Evolutionary conservation across 768 basidiomycete species (phyloP).

Genomic region (Termitomyces sp.): DNA sequence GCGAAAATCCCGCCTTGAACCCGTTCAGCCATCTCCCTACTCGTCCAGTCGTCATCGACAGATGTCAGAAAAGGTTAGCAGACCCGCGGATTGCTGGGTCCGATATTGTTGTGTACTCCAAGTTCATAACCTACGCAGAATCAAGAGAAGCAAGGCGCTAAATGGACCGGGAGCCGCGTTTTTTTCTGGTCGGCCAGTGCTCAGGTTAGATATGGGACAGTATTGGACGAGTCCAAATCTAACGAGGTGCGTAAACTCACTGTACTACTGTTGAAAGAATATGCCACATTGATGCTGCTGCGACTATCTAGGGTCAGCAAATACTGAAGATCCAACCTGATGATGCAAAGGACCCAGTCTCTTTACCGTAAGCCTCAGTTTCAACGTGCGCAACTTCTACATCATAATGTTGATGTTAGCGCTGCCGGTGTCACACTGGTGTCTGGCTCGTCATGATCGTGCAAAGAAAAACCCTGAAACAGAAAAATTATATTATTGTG

Average conservation of each 20-base stretch:
- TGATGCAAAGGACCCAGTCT: slow-evolving; percentile 14
- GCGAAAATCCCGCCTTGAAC: not conserved
- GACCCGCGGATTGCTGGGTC: not conserved
- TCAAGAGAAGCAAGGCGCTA: slow-evolving; percentile 4
- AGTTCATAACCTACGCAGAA: not conserved
- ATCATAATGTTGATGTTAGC: slow-evolving; percentile 7
- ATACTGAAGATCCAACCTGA: slow-evolving; percentile 18
- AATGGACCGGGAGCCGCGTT: slow-evolving; percentile 18
- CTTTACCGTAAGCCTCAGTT: slow-evolving; percentile 18
- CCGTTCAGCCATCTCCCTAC: not conserved
- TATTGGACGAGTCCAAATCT: slow-evolving; percentile 12
- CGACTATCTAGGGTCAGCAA: slow-evolving; percentile 15
- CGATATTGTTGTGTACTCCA: not conserved
- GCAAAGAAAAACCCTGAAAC: not conserved
- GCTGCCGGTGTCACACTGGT: slow-evolving; percentile 19
- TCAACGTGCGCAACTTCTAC: not conserved
- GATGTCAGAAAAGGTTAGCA: slow-evolving; percentile 4
- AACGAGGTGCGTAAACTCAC: slow-evolving; percentile 14
- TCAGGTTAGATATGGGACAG: slow-evolving; percentile 19
- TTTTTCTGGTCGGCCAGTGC: slow-evolving; percentile 20
- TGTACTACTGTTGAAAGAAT: not conserved
- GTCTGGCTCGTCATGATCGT: not conserved
- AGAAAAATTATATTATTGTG: not conserved
- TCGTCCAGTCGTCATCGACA: not conserved
- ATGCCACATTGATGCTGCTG: not conserved